Evolutionary conservation across 2,329 filamentous ascomycete species (phyloP).

Genomic region (Fonsecaea erecta): DNA sequence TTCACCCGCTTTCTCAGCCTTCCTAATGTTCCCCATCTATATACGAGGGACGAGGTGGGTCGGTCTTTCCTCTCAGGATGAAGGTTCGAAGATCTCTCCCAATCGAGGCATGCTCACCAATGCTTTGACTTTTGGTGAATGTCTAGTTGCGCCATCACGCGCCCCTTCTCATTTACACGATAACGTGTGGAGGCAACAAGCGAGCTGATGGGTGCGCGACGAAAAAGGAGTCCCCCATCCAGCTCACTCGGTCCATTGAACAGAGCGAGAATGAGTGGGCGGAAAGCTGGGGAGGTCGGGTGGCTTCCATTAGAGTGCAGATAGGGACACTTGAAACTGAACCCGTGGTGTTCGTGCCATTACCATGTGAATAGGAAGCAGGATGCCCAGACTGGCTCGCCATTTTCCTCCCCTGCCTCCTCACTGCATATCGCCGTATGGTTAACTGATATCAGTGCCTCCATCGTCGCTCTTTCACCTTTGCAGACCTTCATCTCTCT

Average conservation of each 20-base stretch:
- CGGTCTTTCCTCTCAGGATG: neutral
- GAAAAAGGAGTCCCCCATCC: neutral
- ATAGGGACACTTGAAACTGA: neutral
- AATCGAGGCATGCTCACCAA: neutral
- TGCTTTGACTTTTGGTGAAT: neutral
- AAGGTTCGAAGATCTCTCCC: neutral
- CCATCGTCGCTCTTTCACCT: neutral
- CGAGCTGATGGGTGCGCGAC: neutral
- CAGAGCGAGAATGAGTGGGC: neutral
- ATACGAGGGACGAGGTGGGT: neutral
- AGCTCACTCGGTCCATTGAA: neutral
- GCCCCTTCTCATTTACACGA: neutral
- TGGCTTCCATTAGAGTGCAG: neutral
- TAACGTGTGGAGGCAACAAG: neutral
- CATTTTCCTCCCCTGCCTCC: neutral
- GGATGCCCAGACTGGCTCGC: neutral
- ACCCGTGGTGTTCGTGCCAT: neutral
- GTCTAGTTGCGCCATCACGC: neutral
- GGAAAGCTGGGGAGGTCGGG: neutral
- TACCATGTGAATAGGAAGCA: neutral
- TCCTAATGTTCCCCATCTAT: neutral
- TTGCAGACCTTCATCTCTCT: neutral
- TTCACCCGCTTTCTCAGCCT: neutral
- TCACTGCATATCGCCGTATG: neutral
- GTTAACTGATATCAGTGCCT: neutral